These are phyloP conservation scores for Lentinus tigrinus DNA, from an alignment of 768 basidiomycete species.

Conservation along the genomic window DNA sequence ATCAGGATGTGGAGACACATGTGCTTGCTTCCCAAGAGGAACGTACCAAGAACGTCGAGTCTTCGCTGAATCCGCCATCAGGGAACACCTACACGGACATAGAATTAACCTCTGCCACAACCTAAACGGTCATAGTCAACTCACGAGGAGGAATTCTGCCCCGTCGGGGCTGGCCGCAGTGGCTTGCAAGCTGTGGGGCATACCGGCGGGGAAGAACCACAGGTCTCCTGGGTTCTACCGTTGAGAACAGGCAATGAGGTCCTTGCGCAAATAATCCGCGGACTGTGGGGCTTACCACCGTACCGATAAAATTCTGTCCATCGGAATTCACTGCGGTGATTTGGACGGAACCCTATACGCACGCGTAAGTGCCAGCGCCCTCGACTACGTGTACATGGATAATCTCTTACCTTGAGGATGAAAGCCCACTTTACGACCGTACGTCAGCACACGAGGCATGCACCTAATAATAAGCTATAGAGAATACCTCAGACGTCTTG, in stretches of 20 bases:
- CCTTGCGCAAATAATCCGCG: not conserved
- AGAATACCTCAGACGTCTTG: conserved; percentile 23
- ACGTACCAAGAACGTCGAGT: conserved; percentile 33
- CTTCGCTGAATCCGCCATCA: conserved; percentile 36
- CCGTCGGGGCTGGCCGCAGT: conserved; percentile 38
- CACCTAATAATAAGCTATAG: not conserved
- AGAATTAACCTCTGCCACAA: not conserved
- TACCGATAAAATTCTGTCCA: conserved; percentile 48
- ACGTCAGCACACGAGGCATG: not conserved
- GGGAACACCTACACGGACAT: conserved; percentile 35
- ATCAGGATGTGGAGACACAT: conserved; percentile 10
- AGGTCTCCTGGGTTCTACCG: conserved; percentile 44
- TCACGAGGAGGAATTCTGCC: conserved; percentile 51
- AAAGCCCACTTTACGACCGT: conserved; percentile 25
- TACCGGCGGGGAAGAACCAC: conserved; percentile 57
- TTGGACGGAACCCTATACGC: conserved; percentile 25
- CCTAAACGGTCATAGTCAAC: not conserved
- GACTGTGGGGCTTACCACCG: conserved; percentile 33
- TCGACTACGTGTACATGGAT: not conserved
- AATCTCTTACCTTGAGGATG: conserved; percentile 27
- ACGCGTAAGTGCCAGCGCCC: not conserved
- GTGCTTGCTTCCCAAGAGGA: not conserved
- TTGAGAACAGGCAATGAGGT: not conserved
- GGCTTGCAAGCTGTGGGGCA: conserved; percentile 54
- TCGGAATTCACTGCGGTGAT: conserved; percentile 45